Conservation (phyloP, 768 basidiomycete species). For the Rhizopogon vinicolor region DNA sequence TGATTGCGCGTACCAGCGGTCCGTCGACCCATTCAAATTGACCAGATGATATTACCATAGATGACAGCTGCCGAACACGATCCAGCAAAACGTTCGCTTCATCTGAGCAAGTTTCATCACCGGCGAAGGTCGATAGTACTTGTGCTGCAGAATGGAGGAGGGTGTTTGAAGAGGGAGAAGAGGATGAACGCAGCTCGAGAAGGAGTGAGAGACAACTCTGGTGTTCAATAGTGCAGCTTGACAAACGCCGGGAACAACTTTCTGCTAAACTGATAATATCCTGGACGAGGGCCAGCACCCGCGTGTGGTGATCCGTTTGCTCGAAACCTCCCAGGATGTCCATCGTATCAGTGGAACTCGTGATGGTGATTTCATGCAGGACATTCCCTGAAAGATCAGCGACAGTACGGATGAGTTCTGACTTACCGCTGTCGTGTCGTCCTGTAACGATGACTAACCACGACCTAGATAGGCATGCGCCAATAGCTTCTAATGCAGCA, state of each 20-base stretch:
- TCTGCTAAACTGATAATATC: conserved; percentile 37
- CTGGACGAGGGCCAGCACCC: conserved; percentile 32
- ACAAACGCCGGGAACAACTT: conserved; percentile 30
- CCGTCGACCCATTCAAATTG: conserved; percentile 96
- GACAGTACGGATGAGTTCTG: conserved; percentile 60
- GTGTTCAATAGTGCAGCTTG: conserved; percentile 15
- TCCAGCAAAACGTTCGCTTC: conserved; percentile 15
- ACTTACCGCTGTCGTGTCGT: conserved; percentile 70
- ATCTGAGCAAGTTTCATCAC: conserved; percentile 15
- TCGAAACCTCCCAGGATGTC: conserved; percentile 97
- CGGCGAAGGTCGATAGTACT: conserved; percentile 17
- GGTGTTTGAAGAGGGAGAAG: conserved; percentile 12
- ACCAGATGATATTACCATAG: conserved; percentile 29
- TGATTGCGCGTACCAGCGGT: conserved; percentile 82
- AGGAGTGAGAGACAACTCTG: conserved; percentile 10
- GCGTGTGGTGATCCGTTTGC: conserved; percentile 64
- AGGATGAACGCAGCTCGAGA: conserved; percentile 12
- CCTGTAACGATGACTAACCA: conserved; percentile 94
- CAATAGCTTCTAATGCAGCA: conserved; percentile 67
- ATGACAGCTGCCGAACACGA: conserved; percentile 16
- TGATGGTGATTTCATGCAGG: conserved; percentile 73
- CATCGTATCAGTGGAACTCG: conserved; percentile 84
- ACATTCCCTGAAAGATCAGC: conserved; percentile 66
- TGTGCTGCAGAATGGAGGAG: conserved; percentile 20
- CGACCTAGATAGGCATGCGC: conserved; percentile 64